phyloP scores from a whole-genome alignment of 768 basidiomycete genomes.

The Mycena galericulata region DNA sequence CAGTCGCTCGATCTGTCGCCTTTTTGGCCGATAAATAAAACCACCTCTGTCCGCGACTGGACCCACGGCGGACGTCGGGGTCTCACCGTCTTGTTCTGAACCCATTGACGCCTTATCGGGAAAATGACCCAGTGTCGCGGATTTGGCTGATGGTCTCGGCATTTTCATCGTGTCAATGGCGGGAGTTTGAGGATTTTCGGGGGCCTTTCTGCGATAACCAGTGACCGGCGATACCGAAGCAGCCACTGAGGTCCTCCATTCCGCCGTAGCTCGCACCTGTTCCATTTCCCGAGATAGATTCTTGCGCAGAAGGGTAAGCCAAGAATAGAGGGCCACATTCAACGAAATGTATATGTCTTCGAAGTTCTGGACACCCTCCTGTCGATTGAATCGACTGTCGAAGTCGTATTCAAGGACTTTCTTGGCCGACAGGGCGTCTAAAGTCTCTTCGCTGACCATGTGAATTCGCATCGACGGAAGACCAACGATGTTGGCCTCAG shows the following conservation, averaged over 20 bases:
- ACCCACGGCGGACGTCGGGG: conserved; percentile 1
- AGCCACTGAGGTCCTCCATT: conserved; percentile 57
- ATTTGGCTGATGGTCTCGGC: conserved; percentile 21
- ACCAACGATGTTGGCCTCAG: conserved; percentile 82
- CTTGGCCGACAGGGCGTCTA: conserved; percentile 49
- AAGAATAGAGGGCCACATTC: conserved; percentile 85
- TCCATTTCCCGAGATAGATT: conserved; percentile 83
- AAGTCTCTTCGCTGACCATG: conserved; percentile 78
- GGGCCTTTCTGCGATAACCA: conserved; percentile 52
- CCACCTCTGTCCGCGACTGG: conserved; percentile 40
- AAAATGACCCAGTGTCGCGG: conserved; percentile 21
- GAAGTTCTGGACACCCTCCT: conserved; percentile 62
- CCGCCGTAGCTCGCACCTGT: conserved; percentile 71
- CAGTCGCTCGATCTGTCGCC: conserved; percentile 79
- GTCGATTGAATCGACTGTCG: conserved; percentile 73
- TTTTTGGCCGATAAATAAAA: conserved; percentile 66
- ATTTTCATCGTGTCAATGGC: conserved; percentile 42
- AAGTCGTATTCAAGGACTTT: conserved; percentile 75
- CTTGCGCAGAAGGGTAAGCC: conserved; percentile 83
- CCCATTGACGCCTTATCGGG: neutral
- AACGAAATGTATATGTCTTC: conserved; percentile 90
- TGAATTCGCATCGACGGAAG: conserved; percentile 85
- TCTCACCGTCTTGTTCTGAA: neutral
- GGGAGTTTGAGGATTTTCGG: conserved; percentile 46
- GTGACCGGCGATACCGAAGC: conserved; percentile 43